phyloP scores from a whole-genome alignment of 306 rosid genomes.

The Heteromeles arbutifolia region DNA sequence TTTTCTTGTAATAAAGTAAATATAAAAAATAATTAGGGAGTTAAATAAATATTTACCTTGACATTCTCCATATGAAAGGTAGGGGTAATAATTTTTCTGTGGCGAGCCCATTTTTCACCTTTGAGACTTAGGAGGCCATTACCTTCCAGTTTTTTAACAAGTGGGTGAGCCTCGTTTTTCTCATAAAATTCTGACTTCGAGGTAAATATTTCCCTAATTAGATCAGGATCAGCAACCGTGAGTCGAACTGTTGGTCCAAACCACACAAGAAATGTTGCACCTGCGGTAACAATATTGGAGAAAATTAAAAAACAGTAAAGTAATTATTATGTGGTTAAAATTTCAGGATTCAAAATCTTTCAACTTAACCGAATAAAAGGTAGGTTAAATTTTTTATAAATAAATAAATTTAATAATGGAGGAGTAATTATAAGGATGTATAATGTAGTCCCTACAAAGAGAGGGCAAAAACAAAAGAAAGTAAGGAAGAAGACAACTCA shows the following conservation, averaged over 20 bases:
- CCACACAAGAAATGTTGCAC: constrained; percentile 88
- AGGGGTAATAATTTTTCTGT: constrained; percentile 74
- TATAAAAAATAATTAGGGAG: neutral
- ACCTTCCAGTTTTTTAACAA: constrained; percentile 89
- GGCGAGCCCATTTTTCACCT: constrained; percentile 95
- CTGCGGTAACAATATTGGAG: constrained; percentile 19
- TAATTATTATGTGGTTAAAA: neutral
- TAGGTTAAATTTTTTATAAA: neutral
- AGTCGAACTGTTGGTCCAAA: constrained; percentile 86
- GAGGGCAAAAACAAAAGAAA: constrained; percentile 19
- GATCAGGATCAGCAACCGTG: constrained; percentile 82
- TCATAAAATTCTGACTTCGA: constrained; percentile 81
- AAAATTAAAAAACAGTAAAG: neutral
- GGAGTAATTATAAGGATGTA: constrained; percentile 25
- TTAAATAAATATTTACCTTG: constrained; percentile 33
- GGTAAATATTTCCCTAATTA: constrained; percentile 75
- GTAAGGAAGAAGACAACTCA: constrained; percentile 59
- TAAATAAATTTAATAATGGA: neutral
- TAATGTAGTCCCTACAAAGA: constrained; percentile 68
- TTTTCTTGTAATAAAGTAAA: neutral
- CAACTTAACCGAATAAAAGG: neutral
- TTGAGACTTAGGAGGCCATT: constrained; percentile 94
- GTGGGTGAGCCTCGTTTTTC: constrained; percentile 93
- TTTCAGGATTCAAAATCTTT: too few relatives aligned
- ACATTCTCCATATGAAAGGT: constrained; percentile 93